Evolutionary conservation across 2,329 filamentous ascomycete genomes (phyloP), one percentile per base, ranked within the genome.

Genomic region (Epichloe typhina): DNA sequence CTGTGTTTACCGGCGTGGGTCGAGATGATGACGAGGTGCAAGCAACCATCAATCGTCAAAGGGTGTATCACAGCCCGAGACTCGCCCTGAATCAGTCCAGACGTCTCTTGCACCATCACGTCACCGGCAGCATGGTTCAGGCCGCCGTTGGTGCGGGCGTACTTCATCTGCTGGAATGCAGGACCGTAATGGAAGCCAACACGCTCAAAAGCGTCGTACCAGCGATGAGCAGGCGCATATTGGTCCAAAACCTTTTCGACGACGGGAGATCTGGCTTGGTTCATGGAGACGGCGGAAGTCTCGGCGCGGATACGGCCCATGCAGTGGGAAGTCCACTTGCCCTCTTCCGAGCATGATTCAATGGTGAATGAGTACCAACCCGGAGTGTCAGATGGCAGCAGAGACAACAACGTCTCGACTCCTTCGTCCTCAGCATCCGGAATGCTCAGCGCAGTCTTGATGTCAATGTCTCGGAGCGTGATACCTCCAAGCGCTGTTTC

Each of bases 51-150:
- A 13, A 73, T 59, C 13, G 61, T 59, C 1, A 66, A 58, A 0
- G 71, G 70, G 52, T 73, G 70, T 17, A 72, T 52, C 11, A 62
- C 53, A 39, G 70, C 62, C 0, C 65, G 61, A 1, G 66, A 69
- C 55, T 74, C 70, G 17, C 59, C 62, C 11, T 15, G 23, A n/a
- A 33, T 35, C 8, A 8, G 5, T n/a, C 36, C 44, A 5, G 17
- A 11, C 31, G 13, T 46, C 13, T 15, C 19, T 31, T 2, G 42
- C 11, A 15, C 52, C 46, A n/a, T 4, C 2, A 31, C 17, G 42
- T 5, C 31, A 15, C 23, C 13, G 8, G 44, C 44, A 8, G 26
- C 47, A 55, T 60, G 54, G 58, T 62, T 57, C 12, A 31, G 15
- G 44, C 57, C 57, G 13, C 59, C 57, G 42, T 66, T 56, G 43